phyloP scores from a whole-genome alignment of 768 basidiomycete genomes.

The Aureoboletus auriporus region DNA sequence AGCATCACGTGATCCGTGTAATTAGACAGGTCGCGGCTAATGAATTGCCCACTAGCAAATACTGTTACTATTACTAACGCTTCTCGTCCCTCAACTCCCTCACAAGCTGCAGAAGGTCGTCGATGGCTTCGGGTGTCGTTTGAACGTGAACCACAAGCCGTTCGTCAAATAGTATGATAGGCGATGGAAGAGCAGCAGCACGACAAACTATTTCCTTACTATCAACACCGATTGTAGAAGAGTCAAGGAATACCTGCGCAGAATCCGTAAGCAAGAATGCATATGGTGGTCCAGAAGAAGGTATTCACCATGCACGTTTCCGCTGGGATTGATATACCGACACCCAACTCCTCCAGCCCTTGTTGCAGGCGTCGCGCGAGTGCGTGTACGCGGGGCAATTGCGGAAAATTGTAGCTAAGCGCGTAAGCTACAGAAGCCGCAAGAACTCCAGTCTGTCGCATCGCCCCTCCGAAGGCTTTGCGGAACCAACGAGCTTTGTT shows the following conservation, averaged over 20 bases:
- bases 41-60: not conserved
- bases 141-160: conserved; percentile 92
- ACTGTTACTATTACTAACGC: conserved; percentile 51
- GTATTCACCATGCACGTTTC: conserved; percentile 90
- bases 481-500: conserved; percentile 79
- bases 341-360: conserved; percentile 72
- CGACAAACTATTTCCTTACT: conserved; percentile 65
- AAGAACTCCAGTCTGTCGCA: conserved; percentile 88
- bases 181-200: conserved; percentile 58
- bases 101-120: conserved; percentile 71
- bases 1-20: conserved; percentile 18
- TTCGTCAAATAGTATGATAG: conserved; percentile 63
- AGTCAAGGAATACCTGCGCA: conserved; percentile 76
- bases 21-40: conserved; percentile 1
- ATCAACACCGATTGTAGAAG: conserved; percentile 62
- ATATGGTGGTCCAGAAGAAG: not conserved
- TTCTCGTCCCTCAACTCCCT: conserved; percentile 65
- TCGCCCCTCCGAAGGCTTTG: conserved; percentile 92
- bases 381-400: conserved; percentile 67
- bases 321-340: conserved; percentile 61
- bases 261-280: not conserved
- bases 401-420: conserved; percentile 76
- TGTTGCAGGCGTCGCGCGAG: conserved; percentile 67
- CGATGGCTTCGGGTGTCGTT: conserved; percentile 70
- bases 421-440: conserved; percentile 85